phyloP scores from a whole-genome alignment of 305 asterid genomes.

The Rubia peregrina region DNA sequence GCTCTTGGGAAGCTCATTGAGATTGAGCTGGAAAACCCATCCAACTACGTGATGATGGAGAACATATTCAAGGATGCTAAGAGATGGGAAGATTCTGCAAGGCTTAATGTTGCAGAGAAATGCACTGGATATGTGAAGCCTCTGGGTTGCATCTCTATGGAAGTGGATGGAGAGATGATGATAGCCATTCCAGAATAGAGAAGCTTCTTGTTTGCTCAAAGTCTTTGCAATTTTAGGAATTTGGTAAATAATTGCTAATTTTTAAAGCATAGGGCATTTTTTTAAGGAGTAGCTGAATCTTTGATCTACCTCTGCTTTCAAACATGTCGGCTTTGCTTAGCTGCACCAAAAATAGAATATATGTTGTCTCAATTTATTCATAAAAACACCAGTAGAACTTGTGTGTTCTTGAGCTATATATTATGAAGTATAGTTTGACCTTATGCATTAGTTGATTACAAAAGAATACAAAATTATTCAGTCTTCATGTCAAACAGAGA shows the following conservation, averaged over 20 bases:
- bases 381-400: too few relatives aligned
- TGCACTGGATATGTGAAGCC: constrained; percentile 55
- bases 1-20: constrained; percentile 61
- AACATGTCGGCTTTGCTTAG: too few relatives aligned
- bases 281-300: too few relatives aligned
- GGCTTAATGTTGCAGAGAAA: constrained; percentile 54
- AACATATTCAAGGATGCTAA: constrained; percentile 66
- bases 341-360: too few relatives aligned
- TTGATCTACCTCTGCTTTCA: too few relatives aligned
- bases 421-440: too few relatives aligned
- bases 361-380: too few relatives aligned
- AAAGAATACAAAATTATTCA: neutral
- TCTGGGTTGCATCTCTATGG: constrained; percentile 65
- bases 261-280: neutral
- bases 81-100: constrained; percentile 64
- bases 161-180: constrained; percentile 47
- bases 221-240: neutral
- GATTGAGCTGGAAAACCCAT: constrained; percentile 63
- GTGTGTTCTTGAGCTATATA: too few relatives aligned
- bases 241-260: neutral
- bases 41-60: constrained; percentile 67
- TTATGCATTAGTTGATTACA: too few relatives aligned
- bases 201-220: constrained; percentile 17
- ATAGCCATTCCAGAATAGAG: constrained; percentile 47
- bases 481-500: too few relatives aligned